Base-by-base conservation (phyloP, 2,329 filamentous ascomycete genomes). In the Botrytis deweyae region DNA sequence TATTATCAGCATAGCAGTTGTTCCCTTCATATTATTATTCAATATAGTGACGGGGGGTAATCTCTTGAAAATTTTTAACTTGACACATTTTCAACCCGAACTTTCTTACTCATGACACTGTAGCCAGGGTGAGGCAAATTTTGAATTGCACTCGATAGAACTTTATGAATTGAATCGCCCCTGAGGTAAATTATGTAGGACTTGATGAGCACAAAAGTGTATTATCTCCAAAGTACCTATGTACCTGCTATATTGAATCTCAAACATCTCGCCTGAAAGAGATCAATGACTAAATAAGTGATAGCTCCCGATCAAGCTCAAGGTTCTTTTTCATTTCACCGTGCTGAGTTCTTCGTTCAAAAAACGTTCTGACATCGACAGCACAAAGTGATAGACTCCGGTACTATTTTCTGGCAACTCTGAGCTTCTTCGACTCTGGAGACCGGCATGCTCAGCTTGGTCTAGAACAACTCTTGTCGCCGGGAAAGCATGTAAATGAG, bases 181-280 rank as follows among this genome's bases (percentile, higher is more conserved):
- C 1, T 62, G 10, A 38, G 16, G 5, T 16, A 16, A 25, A 20
- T 62, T 16, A 16, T 5, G 3, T 40, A 7, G 5, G 20, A 62
- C 0, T 22, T 14, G 25, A 1, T 62, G 1, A 40, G 2, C 2
- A 22, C n/a, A 3, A 3, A 40, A 12, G 12, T 25, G 16, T 12
- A 20, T 25, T 12, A 38, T 38, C 12, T 38, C 33, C 3, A 29
- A 16, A 18, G 6, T 29, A 33, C 33, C 33, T 4, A 29, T 55
- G 5, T 29, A 29, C 1, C n/a, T 18, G 14, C 6, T 1, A 55
- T 29, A 0, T 14, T 18, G 8, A 16, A 29, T 18, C n/a, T 12
- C 12, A 29, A 8, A 4, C 8, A 18, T 18, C 6, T 3, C 10
- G 0, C n/a, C 9, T 6, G 14, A 29, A 29, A 29, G 1, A 55